Evolutionary conservation across 768 basidiomycete species (phyloP).

Genomic region (Mycena chlorophos): DNA sequence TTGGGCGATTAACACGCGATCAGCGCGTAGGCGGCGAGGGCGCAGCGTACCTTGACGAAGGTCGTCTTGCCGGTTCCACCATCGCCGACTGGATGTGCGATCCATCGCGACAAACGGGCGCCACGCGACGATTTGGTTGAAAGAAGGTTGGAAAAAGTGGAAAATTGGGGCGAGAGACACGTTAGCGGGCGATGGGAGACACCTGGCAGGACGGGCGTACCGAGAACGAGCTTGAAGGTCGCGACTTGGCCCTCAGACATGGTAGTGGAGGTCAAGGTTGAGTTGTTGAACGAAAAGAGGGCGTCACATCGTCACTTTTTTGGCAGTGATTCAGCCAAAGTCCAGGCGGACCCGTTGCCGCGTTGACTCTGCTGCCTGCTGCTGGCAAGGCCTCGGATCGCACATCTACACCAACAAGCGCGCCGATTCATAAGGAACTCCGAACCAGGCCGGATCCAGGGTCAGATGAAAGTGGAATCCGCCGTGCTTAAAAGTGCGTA

Average conservation of each 20-base stretch:
- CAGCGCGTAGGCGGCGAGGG: constrained; percentile 26
- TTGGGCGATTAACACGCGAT: constrained; percentile 60
- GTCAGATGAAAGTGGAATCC: too few relatives aligned
- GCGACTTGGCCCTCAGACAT: constrained; percentile 62
- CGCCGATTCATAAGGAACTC: too few relatives aligned
- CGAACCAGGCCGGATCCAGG: too few relatives aligned
- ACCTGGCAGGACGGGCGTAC: constrained; percentile 49
- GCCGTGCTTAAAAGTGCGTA: too few relatives aligned
- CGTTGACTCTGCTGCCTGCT: too few relatives aligned
- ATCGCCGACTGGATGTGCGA: constrained; percentile 71
- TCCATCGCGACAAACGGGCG: constrained; percentile 19
- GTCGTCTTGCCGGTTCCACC: constrained; percentile 98
- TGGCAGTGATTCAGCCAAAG: not conserved
- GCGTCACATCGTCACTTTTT: constrained; percentile 35
- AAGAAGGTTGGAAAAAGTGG: constrained; percentile 23
- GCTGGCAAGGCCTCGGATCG: too few relatives aligned
- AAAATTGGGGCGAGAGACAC: constrained; percentile 55
- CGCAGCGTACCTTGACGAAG: constrained; percentile 83
- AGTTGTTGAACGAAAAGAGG: too few relatives aligned
- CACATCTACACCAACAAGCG: too few relatives aligned
- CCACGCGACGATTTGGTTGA: constrained; percentile 20
- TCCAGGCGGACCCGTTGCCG: too few relatives aligned
- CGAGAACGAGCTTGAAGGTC: constrained; percentile 98
- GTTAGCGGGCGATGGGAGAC: constrained; percentile 27
- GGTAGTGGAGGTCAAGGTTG: constrained; percentile 21